Percentiles rank a stretch among this genome's conserved stretches.
These are phyloP conservation scores for Tylopilus sp. DNA, from an alignment of 768 basidiomycete species.

Conservation along the genomic window DNA sequence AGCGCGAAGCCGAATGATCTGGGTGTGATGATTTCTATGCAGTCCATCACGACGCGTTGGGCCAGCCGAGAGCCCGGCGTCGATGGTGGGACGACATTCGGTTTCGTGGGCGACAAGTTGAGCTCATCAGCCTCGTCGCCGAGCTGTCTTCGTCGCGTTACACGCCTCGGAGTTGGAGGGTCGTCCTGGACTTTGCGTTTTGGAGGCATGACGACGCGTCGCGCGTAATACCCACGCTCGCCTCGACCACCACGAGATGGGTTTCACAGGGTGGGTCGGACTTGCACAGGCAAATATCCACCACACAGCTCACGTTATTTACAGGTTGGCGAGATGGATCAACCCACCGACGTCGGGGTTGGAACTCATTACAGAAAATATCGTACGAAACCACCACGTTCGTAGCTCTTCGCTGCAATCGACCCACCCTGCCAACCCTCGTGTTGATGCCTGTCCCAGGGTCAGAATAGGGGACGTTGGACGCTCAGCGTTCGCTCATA, in stretches of 20 bases:
- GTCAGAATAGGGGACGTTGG: constrained; percentile 62
- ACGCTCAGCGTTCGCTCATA: constrained; percentile 67
- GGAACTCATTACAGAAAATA: constrained; percentile 65
- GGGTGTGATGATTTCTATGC: constrained; percentile 31
- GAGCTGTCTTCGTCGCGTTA: constrained; percentile 24
- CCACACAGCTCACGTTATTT: background rate
- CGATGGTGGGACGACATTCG: constrained; percentile 8
- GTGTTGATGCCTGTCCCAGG: constrained; percentile 40
- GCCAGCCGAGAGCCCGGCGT: constrained; percentile 22
- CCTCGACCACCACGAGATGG: constrained; percentile 43
- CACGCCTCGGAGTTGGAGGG: constrained; percentile 32
- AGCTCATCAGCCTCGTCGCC: constrained; percentile 29
- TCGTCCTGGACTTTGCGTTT: constrained; percentile 43
- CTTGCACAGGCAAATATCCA: background rate
- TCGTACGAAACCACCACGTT: constrained; percentile 66
- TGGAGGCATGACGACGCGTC: constrained; percentile 29
- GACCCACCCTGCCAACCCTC: constrained; percentile 8
- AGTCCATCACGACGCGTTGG: constrained; percentile 29
- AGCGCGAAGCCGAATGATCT: constrained; percentile 3
- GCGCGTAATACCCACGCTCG: constrained; percentile 9
- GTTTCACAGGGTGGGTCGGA: constrained; percentile 54
- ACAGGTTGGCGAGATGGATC: constrained; percentile 74
- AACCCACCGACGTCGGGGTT: constrained; percentile 76
- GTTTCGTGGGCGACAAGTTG: constrained; percentile 18
- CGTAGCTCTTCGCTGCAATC: constrained; percentile 21